Base-by-base conservation (phyloP, 2,329 filamentous ascomycete genomes). In the Xylariaceae sp. region DNA sequence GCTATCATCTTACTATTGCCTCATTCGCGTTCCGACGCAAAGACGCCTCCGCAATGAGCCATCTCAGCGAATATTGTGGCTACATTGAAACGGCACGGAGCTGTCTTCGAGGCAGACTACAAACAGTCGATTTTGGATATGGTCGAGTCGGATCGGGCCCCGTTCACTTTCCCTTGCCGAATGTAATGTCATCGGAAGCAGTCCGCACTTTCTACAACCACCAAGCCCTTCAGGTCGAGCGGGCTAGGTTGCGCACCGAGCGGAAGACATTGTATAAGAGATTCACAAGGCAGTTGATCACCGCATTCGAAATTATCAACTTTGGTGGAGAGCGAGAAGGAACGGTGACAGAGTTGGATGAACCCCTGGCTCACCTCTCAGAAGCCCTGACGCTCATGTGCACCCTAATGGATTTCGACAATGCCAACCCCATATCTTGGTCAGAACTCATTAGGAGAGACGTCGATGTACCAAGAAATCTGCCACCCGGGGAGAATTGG, bases 321-420 rank as follows among this genome's bases (percentile, higher is more conserved):
- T 26, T 43, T 12, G 38, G 42, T 28, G 32, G 33, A 17, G 39
- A 26, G 29, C 15, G 9, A 11, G 16, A 3, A 3, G 52, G 48
- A 11, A 49, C 45, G 1, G 37, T 46, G 15, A 42, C 36, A 31
- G 43, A 42, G 19, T 49, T 56, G 29, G 39, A 41, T 19, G 16
- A 13, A 13, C 37, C 45, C 9, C 15, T 57, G 9, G 17, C 29
- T 6, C 47, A 52, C 22, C 34, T 57, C 16, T 29, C 41, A 6
- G 34, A 33, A 16, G 55, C 56, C 7, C 37, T 60, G 12, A 19
- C 42, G 2, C 19, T 43, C 9, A 48, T 55, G 35, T 41, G 39
- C 4, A 33, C 42, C 13, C 19, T 53, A 1, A 53, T 48, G 28
- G 47, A 54, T 4, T 52, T 51, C 26, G 55, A 60, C 32, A 48